phyloP scores from a whole-genome alignment of 108 stramenopile species.

The Skeletonema tropicum region DNA sequence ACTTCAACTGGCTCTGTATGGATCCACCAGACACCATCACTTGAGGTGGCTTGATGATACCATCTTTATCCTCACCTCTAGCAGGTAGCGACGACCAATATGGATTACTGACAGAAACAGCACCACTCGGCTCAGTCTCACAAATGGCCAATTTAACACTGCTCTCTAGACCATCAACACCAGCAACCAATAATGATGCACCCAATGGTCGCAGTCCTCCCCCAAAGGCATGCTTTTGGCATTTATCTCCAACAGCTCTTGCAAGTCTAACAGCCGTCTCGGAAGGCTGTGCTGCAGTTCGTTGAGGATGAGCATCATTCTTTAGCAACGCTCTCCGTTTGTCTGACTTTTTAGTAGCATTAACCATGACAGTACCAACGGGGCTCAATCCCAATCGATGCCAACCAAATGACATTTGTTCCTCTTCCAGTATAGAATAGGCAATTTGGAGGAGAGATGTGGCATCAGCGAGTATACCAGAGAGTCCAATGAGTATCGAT shows the following conservation, averaged over 20 bases:
- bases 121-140: slow-evolving; percentile 49
- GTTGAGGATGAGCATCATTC: neutral
- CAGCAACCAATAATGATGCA: slow-evolving; percentile 62
- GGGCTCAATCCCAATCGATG: slow-evolving; percentile 39
- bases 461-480: slow-evolving; percentile 74
- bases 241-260: slow-evolving; percentile 54
- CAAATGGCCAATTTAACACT: slow-evolving; percentile 36
- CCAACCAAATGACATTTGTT: slow-evolving; percentile 50
- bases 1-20: slow-evolving; percentile 12
- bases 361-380: slow-evolving; percentile 16
- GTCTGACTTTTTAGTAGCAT: neutral
- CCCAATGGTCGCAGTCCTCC: slow-evolving; percentile 83
- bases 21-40: slow-evolving; percentile 45
- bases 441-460: slow-evolving; percentile 36
- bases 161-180: slow-evolving; percentile 23
- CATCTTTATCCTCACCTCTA: neutral
- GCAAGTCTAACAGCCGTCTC: slow-evolving; percentile 43
- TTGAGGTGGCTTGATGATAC: slow-evolving; percentile 22
- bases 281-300: slow-evolving; percentile 10
- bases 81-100: slow-evolving; percentile 9
- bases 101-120: neutral
- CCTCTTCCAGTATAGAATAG: slow-evolving; percentile 41
- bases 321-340: neutral
- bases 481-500: slow-evolving; percentile 55
- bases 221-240: slow-evolving; percentile 78